Evolutionary conservation across 352 stramenopile species (phyloP).

Genomic region (Thraustochytrium striatum): DNA sequence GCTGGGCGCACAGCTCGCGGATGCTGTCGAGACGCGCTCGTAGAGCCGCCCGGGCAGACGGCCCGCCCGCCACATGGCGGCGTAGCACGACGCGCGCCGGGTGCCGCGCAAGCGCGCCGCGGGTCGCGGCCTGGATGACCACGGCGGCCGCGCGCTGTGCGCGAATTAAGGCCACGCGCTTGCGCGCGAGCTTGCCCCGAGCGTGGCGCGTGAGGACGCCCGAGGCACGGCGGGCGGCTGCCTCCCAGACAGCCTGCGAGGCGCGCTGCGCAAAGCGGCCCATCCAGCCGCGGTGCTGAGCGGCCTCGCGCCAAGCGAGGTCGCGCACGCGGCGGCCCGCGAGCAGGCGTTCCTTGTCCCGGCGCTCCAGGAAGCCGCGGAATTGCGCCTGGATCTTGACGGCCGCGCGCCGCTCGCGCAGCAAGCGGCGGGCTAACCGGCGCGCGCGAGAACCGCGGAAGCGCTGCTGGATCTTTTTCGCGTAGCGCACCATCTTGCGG

Average conservation of each 20-base stretch:
- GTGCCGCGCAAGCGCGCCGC: neutral
- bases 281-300: slow-evolving; percentile 7
- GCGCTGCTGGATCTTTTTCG: neutral
- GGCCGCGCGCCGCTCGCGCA: neutral
- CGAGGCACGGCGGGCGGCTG: neutral
- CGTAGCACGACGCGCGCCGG: neutral
- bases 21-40: neutral
- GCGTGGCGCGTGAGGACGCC: neutral
- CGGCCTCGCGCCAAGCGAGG: neutral
- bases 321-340: neutral
- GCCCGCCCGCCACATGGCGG: neutral
- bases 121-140: neutral
- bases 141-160: neutral
- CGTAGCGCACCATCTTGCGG: neutral
- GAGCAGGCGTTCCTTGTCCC: neutral
- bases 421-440: neutral
- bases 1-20: neutral
- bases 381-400: slow-evolving; percentile 19
- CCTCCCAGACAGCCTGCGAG: neutral
- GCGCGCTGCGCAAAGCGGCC: neutral
- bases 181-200: neutral
- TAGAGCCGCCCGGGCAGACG: neutral
- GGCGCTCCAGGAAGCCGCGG: slow-evolving; percentile 6
- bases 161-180: neutral
- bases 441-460: neutral